Base-by-base conservation (phyloP, 2,329 filamentous ascomycete species). In the Xylariaceae sp. region DNA sequence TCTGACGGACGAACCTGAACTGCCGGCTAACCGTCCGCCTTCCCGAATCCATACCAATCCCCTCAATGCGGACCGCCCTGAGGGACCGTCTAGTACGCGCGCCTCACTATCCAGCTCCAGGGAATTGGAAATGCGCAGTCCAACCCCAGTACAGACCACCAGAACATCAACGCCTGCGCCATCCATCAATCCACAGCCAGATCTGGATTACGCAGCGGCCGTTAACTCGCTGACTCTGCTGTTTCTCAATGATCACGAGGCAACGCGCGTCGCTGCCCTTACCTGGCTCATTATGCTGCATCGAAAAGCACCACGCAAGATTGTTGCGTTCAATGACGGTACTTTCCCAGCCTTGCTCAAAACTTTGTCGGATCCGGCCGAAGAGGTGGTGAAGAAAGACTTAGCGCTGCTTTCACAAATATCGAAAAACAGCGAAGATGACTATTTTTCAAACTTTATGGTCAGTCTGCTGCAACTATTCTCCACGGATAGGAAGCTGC, bases 261-360 rank as follows among this genome's bases (percentile, higher is more conserved):
- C 88, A 19, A 98, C 93, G 2, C 81, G 93, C 46, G 90, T 97
- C 19, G 91, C 90, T 29, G 90, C 93, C 13, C 72, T 98, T 46
- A 91, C 87, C 4, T 98, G 93, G 93, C 76, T 98, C 42, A 93
- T 97, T 44, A 97, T 97, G 91, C 74, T 98, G 31, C 93, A 98
- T 62, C 81, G 88, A 49, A 97, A 96, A 69, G 91, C 93, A 3
- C 93, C 93, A 1, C 79, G 85, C 39, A 96, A 95, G 62, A 87
- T 95, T 12, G 76, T 97, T 30, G 90, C 91, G 8, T 95, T 96
- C 60, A 95, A 97, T 52, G 93, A 97, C 57, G 93, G 91, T 37
- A 97, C 91, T 0, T 98, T 98, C 59, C 93, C 93, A 11, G 93
- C 91, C 16, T 71, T 98, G 22, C 80, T 98, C 24, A 98, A 98